These are phyloP conservation scores for Podaxis sp. DNA, from an alignment of 768 basidiomycete species.

Conservation along the genomic window DNA sequence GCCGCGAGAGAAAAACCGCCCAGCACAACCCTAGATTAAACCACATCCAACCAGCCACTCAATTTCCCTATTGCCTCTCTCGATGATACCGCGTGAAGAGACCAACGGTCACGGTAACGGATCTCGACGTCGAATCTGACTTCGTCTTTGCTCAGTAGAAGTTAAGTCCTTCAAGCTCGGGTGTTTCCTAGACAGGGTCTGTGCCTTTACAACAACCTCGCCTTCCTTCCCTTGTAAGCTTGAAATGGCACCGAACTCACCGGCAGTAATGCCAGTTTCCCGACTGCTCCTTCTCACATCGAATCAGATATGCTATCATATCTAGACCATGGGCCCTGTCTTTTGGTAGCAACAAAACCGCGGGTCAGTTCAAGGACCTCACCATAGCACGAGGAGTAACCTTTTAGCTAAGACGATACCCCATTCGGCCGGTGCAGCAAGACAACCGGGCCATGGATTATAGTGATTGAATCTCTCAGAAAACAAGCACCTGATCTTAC, in stretches of 20 bases:
- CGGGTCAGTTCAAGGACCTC: not conserved
- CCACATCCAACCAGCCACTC: constrained; percentile 8
- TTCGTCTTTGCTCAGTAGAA: not conserved
- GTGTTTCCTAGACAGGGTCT: not conserved
- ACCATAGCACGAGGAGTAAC: not conserved
- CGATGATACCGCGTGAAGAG: not conserved
- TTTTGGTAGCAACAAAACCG: not conserved
- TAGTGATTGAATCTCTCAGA: not conserved
- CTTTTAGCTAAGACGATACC: not conserved
- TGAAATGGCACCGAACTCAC: constrained; percentile 14
- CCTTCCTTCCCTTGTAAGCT: not conserved
- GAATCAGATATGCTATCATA: constrained; percentile 7
- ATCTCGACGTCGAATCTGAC: constrained; percentile 6
- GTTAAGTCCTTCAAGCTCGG: not conserved
- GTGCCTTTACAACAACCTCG: not conserved
- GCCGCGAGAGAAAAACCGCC: constrained; percentile 2
- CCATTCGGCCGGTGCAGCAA: no score
- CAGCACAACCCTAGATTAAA: not conserved
- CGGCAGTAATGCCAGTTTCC: constrained; percentile 5
- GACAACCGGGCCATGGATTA: not conserved
- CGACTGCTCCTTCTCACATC: constrained; percentile 2
- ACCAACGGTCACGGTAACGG: not conserved
- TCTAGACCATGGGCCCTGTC: not conserved
- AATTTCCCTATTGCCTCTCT: not conserved
- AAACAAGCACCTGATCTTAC: not conserved